These are phyloP conservation scores for Tuber indicum DNA, from an alignment of 495 filamentous ascomycete species.

Conservation along the genomic window DNA sequence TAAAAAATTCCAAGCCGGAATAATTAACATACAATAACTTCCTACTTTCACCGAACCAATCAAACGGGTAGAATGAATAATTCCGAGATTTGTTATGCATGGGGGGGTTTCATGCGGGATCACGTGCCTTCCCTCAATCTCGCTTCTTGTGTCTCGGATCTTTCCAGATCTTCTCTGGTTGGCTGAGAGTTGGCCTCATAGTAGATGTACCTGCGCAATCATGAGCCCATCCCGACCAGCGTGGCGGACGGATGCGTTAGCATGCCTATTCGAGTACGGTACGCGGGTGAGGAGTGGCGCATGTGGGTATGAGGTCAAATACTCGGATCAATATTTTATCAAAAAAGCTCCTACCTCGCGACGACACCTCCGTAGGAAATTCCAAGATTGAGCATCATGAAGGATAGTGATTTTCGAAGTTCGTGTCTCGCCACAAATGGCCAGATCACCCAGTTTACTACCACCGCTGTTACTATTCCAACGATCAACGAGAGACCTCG, in stretches of 20 bases:
- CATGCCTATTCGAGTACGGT: neutral
- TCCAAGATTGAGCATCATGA: conserved; percentile 53
- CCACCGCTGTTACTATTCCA: conserved; percentile 49
- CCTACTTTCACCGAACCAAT: conserved; percentile 10
- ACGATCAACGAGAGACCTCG: conserved; percentile 49
- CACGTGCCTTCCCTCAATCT: conserved; percentile 50
- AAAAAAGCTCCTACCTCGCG: conserved; percentile 41
- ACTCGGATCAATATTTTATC: neutral
- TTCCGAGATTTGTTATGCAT: neutral
- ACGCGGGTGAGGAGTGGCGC: neutral
- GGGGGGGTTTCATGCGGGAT: neutral
- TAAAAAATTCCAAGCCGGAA: conserved; percentile 17
- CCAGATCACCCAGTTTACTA: conserved; percentile 56
- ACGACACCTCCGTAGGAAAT: conserved; percentile 53
- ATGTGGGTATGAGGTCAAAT: neutral
- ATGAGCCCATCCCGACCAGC: neutral
- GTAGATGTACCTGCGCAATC: conserved; percentile 49
- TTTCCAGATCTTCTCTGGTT: conserved; percentile 47
- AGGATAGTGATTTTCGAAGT: conserved; percentile 51
- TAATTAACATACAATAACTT: conserved; percentile 5
- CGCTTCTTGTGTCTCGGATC: conserved; percentile 55
- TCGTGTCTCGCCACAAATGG: conserved; percentile 57
- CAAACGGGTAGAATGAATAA: conserved; percentile 15
- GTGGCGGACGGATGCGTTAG: neutral
- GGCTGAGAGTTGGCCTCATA: conserved; percentile 51